These are phyloP conservation scores for Fusarium sp. DNA, from an alignment of 2,329 filamentous ascomycete species.

Conservation along the genomic window DNA sequence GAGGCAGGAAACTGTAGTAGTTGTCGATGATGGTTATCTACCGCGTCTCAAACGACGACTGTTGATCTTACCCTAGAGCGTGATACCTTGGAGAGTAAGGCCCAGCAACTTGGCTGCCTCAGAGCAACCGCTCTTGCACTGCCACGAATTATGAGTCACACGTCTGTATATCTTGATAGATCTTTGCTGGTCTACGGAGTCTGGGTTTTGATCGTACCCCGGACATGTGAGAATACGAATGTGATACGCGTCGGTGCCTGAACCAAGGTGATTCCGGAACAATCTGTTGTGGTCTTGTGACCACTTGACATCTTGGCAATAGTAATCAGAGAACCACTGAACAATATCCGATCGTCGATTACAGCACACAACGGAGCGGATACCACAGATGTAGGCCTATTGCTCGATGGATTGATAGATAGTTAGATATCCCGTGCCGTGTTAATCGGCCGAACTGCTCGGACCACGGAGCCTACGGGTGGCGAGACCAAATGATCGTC, in stretches of 20 bases:
- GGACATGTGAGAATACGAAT: conserved; percentile 16
- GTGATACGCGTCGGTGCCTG: not conserved
- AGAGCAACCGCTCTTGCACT: not conserved
- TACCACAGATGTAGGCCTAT: not conserved
- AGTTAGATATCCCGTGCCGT: not conserved
- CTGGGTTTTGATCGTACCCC: not conserved
- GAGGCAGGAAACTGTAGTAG: too few relatives aligned
- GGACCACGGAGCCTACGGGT: conserved; percentile 37
- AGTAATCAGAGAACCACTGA: not conserved
- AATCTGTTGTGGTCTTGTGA: conserved; percentile 9
- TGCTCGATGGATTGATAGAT: conserved; percentile 7
- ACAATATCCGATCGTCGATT: not conserved
- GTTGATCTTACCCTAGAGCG: not conserved
- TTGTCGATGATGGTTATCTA: too few relatives aligned
- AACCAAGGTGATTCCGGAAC: conserved; percentile 21
- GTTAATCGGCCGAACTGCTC: conserved; percentile 37
- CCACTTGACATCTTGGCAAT: not conserved
- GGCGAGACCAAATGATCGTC: conserved; percentile 38
- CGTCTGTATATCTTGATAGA: not conserved
- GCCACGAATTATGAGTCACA: conserved; percentile 5
- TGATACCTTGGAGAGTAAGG: not conserved
- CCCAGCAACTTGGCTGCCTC: not conserved
- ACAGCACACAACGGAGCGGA: not conserved
- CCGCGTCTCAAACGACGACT: too few relatives aligned
- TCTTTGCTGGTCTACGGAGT: not conserved